Evolutionary conservation across 108 stramenopile species (phyloP).

Genomic region (Parietichytrium sp.): DNA sequence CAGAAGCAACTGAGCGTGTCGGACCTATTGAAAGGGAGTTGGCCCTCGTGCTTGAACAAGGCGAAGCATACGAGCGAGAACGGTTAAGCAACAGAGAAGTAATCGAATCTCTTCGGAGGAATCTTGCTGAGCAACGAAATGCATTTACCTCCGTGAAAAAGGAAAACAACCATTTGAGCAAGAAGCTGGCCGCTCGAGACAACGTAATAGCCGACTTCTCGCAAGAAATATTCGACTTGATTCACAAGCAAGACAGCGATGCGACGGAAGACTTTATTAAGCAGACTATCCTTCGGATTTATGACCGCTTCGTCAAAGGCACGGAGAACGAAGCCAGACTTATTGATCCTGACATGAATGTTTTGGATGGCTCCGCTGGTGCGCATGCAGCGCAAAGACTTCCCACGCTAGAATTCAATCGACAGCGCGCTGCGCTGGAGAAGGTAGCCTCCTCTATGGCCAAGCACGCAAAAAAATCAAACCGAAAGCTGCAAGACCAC

Average conservation of each 20-base stretch:
- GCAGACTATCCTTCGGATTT: background rate
- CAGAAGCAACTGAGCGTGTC: background rate
- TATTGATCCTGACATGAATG: background rate
- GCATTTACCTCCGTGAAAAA: no score
- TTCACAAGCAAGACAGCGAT: background rate
- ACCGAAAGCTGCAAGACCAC: background rate
- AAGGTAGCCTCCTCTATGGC: background rate
- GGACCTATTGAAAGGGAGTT: conserved; percentile 3
- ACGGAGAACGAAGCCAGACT: background rate
- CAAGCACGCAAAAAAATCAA: background rate
- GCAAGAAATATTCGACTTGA: background rate
- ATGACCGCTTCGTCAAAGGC: background rate
- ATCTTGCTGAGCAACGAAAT: background rate
- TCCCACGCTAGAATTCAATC: background rate
- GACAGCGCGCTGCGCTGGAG: background rate
- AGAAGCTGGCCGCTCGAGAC: background rate
- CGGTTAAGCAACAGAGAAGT: background rate
- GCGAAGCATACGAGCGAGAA: conserved; percentile 1
- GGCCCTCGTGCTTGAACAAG: background rate
- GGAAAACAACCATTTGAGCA: no score
- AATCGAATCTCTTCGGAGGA: background rate
- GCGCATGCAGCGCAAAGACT: background rate
- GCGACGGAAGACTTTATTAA: background rate
- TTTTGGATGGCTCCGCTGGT: background rate
- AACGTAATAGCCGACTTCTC: background rate